phyloP scores from a whole-genome alignment of 169 alveolate species.

The Cryptosporidium xiaoi region DNA sequence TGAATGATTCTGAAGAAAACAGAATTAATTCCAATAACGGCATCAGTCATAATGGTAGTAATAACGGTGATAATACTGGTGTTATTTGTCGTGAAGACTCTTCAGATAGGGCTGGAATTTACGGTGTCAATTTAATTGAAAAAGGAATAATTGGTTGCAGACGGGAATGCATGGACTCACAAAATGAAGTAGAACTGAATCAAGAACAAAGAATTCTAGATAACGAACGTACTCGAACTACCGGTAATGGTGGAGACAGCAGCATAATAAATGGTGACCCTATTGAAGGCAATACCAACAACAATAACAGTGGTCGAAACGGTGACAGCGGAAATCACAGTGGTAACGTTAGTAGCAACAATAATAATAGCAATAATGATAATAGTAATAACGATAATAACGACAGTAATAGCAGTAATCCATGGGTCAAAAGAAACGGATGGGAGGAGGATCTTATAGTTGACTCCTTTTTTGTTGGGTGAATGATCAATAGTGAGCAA shows the following conservation, averaged over 20 bases:
- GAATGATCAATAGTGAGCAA: background rate
- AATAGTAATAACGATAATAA: slow-evolving; percentile 8
- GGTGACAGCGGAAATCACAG: background rate
- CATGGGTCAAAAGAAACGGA: slow-evolving; percentile 63
- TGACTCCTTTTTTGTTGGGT: slow-evolving; percentile 73
- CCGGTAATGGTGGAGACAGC: background rate
- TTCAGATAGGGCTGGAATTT: too few species aligned
- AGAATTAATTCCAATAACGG: slow-evolving; percentile 20
- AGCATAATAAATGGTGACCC: background rate
- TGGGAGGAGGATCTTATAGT: slow-evolving; percentile 70
- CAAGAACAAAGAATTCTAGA: background rate
- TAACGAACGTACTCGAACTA: background rate
- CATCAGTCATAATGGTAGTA: background rate
- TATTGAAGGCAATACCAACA: background rate
- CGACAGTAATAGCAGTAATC: background rate
- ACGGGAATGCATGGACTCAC: too few species aligned
- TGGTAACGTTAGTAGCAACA: background rate
- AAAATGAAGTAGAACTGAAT: too few species aligned
- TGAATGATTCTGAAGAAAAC: background rate
- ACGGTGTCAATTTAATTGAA: too few species aligned
- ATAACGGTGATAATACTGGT: background rate
- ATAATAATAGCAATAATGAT: background rate
- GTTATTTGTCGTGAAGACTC: too few species aligned
- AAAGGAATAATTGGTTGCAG: too few species aligned
- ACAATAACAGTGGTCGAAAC: background rate